Evolutionary conservation across 441 rosid species (phyloP), one percentile per base, ranked within the genome.

Genomic region (Eutrema salsugineum): DNA sequence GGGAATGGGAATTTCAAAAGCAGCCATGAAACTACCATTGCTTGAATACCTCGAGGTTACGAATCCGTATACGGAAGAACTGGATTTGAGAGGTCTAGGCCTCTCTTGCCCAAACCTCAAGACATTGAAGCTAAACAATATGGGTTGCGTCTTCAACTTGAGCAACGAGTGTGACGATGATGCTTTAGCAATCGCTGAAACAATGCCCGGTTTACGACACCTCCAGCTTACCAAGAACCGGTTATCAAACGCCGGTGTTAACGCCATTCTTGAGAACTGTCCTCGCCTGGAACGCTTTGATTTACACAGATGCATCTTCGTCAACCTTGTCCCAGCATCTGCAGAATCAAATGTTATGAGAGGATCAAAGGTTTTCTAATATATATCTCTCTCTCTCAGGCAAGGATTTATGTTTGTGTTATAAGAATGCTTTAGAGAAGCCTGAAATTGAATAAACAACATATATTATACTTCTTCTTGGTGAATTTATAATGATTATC

Each of bases 131-230:
- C 47, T 78, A 66, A 85, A 85, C 39, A 4, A 33, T 5, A 12
- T 57, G 57, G 8, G 14, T 1, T 90, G 76, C 8, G 5, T 10
- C 27, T 33, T 0, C 24, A 0, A 10, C 15, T 5, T 1, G 14
- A 8, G 11, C 1, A 12, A 8, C n/a, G 27, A 56, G 61, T 56
- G 27, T 33, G 61, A 56, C 35, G 43, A 33, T 6, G 43, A 33
- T 56, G 92, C 92, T 14, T 33, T 77, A 16, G 83, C 84, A 39
- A 83, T 90, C 58, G 94, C 86, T 1, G 64, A 77, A 75, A 76
- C 64, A 50, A 85, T 90, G 91, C 86, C 53, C 12, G 35, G 46
- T n/a, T 48, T 88, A 14, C 74, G 47, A 43, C 72, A 63, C 65
- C 92, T 90, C 36, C 87, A 87, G 75, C 71, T 90, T 59, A 5